phyloP scores from a whole-genome alignment of 1,284 basidiomycete species.

The Pascua guehoae region DNA sequence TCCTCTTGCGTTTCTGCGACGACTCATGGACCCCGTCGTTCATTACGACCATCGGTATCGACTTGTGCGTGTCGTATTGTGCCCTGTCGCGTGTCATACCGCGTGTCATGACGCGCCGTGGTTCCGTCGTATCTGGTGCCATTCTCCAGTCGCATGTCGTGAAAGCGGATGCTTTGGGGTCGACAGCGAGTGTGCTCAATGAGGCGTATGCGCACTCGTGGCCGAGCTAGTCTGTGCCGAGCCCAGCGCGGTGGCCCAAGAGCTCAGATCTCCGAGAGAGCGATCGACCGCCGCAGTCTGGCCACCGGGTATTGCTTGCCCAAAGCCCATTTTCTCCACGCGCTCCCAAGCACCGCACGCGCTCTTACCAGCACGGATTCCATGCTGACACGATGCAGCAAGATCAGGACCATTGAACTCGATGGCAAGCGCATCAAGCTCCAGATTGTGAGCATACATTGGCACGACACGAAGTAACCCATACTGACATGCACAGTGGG shows the following conservation, averaged over 20 bases:
- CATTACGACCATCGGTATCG: constrained; percentile 89
- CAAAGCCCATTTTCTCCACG: neutral
- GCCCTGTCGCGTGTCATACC: neutral
- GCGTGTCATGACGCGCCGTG: neutral
- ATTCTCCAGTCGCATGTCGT: no score
- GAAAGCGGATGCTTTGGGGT: no score
- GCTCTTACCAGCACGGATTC: no score
- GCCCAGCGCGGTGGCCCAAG: no score
- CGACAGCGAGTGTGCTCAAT: no score
- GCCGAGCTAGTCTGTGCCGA: no score
- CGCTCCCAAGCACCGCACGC: no score
- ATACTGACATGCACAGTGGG: constrained; percentile 66
- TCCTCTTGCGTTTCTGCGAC: constrained; percentile 97
- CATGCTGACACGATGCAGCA: constrained; percentile 25
- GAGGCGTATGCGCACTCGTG: no score
- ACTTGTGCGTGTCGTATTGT: constrained; percentile 37
- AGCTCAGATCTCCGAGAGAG: no score
- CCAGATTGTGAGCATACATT: constrained; percentile 79
- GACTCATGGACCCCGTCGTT: constrained; percentile 99
- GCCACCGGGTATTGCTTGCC: neutral
- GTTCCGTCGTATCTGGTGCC: no score
- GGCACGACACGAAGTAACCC: constrained; percentile 21
- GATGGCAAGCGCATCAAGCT: constrained; percentile 99
- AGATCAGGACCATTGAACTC: constrained; percentile 95
- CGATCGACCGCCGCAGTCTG: neutral